Percentiles rank a stretch among this genome's conserved stretches.
These are phyloP conservation scores for Diplodia corticola DNA, from an alignment of 2,329 filamentous ascomycete species.

Conservation along the genomic window DNA sequence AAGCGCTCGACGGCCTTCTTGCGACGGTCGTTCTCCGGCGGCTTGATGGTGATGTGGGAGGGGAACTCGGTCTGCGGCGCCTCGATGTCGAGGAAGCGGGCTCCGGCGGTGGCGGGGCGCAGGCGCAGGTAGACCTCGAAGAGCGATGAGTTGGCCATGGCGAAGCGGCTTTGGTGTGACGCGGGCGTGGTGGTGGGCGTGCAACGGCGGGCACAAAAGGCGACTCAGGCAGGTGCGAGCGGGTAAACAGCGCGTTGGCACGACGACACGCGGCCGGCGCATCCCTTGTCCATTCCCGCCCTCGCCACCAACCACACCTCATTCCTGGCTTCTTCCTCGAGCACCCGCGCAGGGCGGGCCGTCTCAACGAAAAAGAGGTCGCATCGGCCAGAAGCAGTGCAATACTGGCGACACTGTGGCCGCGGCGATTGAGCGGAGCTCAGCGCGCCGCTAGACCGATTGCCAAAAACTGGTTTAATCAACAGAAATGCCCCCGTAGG, in stretches of 20 bases:
- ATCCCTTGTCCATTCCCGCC: background rate
- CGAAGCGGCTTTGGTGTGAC: conserved; percentile 26
- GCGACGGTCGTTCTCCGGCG: conserved; percentile 75
- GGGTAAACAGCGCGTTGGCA: conserved; percentile 4
- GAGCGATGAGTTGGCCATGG: conserved; percentile 55
- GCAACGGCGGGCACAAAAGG: background rate
- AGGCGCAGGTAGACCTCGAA: conserved; percentile 92
- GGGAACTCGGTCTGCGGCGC: conserved; percentile 40
- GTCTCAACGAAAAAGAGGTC: background rate
- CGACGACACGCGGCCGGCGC: conserved; percentile 1
- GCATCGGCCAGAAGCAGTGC: background rate
- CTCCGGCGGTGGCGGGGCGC: conserved; percentile 51
- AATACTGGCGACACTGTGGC: background rate
- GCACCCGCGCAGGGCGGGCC: background rate
- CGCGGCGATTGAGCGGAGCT: background rate
- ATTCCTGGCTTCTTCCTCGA: background rate
- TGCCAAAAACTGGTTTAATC: background rate
- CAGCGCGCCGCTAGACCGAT: background rate
- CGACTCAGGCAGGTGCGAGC: background rate
- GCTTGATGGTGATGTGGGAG: conserved; percentile 55
- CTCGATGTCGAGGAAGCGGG: conserved; percentile 81
- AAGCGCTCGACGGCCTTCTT: conserved; percentile 91
- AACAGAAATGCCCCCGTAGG: background rate
- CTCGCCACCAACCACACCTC: too few relatives aligned
- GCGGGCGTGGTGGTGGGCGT: background rate